Evolutionary conservation across 2,329 filamentous ascomycete genomes (phyloP).

Genomic region (Calonectria naviculata): DNA sequence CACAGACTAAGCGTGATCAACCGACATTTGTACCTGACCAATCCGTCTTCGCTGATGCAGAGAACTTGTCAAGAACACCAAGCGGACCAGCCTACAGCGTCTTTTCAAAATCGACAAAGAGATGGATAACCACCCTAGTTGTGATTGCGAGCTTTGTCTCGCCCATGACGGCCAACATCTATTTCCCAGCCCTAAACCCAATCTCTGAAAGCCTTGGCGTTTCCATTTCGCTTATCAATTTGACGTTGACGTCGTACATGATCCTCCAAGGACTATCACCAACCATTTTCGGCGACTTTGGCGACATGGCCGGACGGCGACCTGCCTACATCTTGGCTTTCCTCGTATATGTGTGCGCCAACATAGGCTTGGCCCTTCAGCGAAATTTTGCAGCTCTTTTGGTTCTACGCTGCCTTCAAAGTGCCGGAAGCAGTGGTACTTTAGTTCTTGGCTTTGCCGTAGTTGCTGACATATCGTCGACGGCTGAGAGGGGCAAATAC

Average conservation of each 20-base stretch:
- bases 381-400: conserved; percentile 67
- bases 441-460: conserved; percentile 79
- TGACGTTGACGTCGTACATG: conserved; percentile 70
- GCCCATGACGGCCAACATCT: conserved; percentile 70
- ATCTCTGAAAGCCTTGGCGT: conserved; percentile 54
- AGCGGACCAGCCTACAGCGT: conserved; percentile 42
- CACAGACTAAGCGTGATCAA: conserved; percentile 6
- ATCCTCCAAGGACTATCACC: conserved; percentile 72
- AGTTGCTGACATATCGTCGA: conserved; percentile 77
- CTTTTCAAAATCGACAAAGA: conserved; percentile 52
- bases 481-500: conserved; percentile 77
- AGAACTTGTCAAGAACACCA: conserved; percentile 31
- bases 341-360: conserved; percentile 66
- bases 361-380: conserved; percentile 69
- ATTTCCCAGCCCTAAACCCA: conserved; percentile 55
- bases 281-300: conserved; percentile 70
- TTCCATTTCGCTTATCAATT: conserved; percentile 54
- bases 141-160: conserved; percentile 65
- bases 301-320: conserved; percentile 69
- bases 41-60: conserved; percentile 28
- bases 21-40: conserved; percentile 5
- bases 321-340: conserved; percentile 71
- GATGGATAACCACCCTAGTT: conserved; percentile 65
- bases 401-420: conserved; percentile 71
- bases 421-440: conserved; percentile 73